phyloP scores from a whole-genome alignment of 116 monocot species.

The Iris pallida region DNA sequence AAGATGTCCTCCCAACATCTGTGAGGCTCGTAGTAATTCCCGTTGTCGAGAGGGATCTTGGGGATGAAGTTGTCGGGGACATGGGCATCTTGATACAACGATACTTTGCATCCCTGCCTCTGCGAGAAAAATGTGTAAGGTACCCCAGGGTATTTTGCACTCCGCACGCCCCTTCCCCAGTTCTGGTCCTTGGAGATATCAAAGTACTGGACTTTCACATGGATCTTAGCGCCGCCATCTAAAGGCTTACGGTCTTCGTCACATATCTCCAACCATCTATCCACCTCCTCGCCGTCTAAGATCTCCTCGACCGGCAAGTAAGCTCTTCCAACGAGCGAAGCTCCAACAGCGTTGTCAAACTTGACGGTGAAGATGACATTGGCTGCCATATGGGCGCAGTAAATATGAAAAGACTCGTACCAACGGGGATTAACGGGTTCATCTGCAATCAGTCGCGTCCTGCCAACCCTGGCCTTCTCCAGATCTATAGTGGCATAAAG shows the following conservation, averaged over 20 bases:
- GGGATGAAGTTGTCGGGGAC: conserved; percentile 23
- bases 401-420: conserved; percentile 37
- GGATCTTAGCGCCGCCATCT: conserved; percentile 30
- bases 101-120: conserved; percentile 26
- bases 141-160: conserved; percentile 19
- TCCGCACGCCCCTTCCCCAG: conserved; percentile 22
- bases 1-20: conserved; percentile 43
- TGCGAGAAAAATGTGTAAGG: conserved; percentile 33
- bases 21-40: conserved; percentile 24
- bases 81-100: conserved; percentile 37
- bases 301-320: conserved; percentile 25
- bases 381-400: conserved; percentile 30
- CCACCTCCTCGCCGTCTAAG: conserved; percentile 13
- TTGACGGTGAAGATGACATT: conserved; percentile 38
- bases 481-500: conserved; percentile 41
- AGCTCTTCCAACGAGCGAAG: conserved; percentile 30
- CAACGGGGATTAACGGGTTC: conserved; percentile 21
- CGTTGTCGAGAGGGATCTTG: conserved; percentile 12
- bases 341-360: conserved; percentile 24
- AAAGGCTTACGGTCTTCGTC: conserved; percentile 9
- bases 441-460: conserved; percentile 20
- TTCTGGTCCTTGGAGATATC: conserved; percentile 21
- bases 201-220: conserved; percentile 26
- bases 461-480: conserved; percentile 34
- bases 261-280: conserved; percentile 32